Evolutionary conservation across 345 rosid species (phyloP), one percentile per base, ranked within the genome.

Genomic region (Camelina hispida): DNA sequence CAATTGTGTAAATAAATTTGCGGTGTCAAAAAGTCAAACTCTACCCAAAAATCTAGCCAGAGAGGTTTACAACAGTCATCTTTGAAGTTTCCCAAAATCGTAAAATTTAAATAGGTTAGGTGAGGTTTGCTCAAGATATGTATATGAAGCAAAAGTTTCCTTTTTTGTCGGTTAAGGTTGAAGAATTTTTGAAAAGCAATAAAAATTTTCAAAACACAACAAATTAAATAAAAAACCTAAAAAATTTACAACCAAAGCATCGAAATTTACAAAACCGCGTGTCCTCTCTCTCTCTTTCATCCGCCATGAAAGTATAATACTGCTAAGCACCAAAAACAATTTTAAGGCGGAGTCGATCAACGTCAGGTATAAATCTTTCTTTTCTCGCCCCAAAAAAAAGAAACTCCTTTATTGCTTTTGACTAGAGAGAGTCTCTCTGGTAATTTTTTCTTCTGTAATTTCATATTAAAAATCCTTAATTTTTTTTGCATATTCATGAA

Each of bases 251-350:
- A 18, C 32, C 12, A 60, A 30, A 25, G 23, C 79, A 52, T 76
- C 44, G 61, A 54, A 46, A 69, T 50, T 28, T 50, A 18, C 54
- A 50, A 50, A 50, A 17, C 54, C 70, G 75, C 44, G 69, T 53
- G 7, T 11, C 18, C 30, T 28, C 30, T 32, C 8, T 43, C n/a
- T 61, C 42, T 38, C 56, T 37, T 7, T 52, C 50, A 23, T 63
- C 80, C 44, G 71, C 80, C 66, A 77, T 46, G 66, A 30, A 44
- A 35, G 17, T 44, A 46, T 53, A 47, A 63, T 16, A 51, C 20
- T 3, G 5, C 32, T 37, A 40, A 68, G 16, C 55, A 17, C 9
- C 37, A 34, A 34, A 34, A 75, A 47, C 20, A 53, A 44, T 32
- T 23, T 58, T 6, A 76, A 76, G 35, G 35, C 62, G 47, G 47